Conservation (phyloP, 1,284 basidiomycete genomes). For the Porogramme epimiltina region DNA sequence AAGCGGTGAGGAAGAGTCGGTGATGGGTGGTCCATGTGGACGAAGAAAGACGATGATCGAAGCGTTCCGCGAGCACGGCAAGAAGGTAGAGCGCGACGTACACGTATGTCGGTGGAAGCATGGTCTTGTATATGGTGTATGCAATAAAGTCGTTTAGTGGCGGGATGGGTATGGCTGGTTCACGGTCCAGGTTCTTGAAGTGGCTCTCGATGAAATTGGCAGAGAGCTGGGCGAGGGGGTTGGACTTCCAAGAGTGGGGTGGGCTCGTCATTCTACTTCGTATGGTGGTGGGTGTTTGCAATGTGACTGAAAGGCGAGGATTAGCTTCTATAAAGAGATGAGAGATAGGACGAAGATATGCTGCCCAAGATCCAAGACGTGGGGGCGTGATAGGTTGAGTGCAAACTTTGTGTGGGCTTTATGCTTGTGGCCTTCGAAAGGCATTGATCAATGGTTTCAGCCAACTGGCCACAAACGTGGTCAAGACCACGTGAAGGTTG, state of each 20-base stretch:
- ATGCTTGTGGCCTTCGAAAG: too few relatives aligned
- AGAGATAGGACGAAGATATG: too few relatives aligned
- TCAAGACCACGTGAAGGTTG: too few relatives aligned
- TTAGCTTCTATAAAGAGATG: too few relatives aligned
- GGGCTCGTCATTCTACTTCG: not conserved
- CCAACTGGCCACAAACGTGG: too few relatives aligned
- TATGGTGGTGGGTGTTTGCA: too few relatives aligned
- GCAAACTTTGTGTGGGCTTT: too few relatives aligned
- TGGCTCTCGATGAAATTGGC: not conserved
- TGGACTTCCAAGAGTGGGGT: not conserved
- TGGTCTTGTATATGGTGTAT: not conserved
- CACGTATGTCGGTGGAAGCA: not conserved
- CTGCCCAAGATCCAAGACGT: too few relatives aligned
- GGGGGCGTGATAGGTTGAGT: too few relatives aligned
- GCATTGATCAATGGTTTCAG: too few relatives aligned
- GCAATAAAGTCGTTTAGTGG: not conserved
- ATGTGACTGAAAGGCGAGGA: too few relatives aligned
- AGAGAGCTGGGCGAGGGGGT: not conserved
- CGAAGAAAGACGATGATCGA: not conserved
- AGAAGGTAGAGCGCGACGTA: constrained; percentile 4
- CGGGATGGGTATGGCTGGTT: not conserved
- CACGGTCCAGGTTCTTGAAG: not conserved
- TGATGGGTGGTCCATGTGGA: not conserved
- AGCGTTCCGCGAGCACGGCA: not conserved
- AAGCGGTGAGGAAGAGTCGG: constrained; percentile 1